A percentile compares a stretch with the other conserved stretches of the same genome.
These are phyloP conservation scores for Vigna radiata DNA, from an alignment of 306 rosid genomes.

Conservation along the genomic window DNA sequence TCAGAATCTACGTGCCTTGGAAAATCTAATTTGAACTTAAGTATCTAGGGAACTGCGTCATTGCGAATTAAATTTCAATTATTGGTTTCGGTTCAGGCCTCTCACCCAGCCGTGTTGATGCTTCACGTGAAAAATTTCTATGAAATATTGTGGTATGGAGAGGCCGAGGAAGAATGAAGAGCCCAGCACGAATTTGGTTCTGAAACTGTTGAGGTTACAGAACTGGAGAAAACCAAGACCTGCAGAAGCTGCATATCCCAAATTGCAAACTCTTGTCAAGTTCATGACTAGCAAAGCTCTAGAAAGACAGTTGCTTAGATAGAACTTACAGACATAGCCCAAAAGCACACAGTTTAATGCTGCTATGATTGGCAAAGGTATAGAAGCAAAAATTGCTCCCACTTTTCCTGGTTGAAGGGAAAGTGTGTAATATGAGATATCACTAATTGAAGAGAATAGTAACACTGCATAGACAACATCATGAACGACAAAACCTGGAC, in stretches of 20 bases:
- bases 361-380: conserved; percentile 82
- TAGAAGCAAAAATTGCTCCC: conserved; percentile 79
- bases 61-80: not conserved
- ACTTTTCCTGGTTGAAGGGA: conserved; percentile 63
- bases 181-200: conserved; percentile 79
- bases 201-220: conserved; percentile 83
- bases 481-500: not conserved
- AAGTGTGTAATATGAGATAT: conserved; percentile 6
- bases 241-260: conserved; percentile 68
- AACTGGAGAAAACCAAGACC: conserved; percentile 89
- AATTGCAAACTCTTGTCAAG: conserved; percentile 7
- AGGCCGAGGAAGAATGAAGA: conserved; percentile 81
- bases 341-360: conserved; percentile 77
- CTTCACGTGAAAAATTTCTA: conserved; percentile 62
- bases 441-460: not conserved
- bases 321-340: conserved; percentile 77
- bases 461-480: not conserved
- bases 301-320: not conserved
- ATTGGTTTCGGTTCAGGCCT: conserved; percentile 28
- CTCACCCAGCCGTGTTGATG: conserved; percentile 74
- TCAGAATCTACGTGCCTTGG: not conserved
- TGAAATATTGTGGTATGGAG: conserved; percentile 86
- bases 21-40: not conserved
- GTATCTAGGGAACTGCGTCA: not conserved
- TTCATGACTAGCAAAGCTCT: not conserved